A percentile compares a stretch with the other conserved stretches of the same genome.
phyloP scores from a whole-genome alignment of 2,329 filamentous ascomycete genomes.

The Exophiala aquamarina region DNA sequence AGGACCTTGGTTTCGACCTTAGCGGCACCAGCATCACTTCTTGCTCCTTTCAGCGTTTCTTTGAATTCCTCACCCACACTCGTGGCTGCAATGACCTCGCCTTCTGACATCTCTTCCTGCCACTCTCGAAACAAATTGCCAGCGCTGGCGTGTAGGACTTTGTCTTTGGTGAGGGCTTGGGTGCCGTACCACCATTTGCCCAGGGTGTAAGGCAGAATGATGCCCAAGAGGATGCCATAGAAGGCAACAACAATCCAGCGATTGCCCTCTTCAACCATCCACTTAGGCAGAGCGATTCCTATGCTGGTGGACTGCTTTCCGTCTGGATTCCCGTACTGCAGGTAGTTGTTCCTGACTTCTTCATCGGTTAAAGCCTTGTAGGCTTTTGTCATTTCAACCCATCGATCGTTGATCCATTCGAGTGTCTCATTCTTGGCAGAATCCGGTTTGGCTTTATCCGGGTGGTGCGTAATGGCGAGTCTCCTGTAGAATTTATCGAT shows the following conservation, averaged over 20 bases:
- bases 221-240: constrained; percentile 84
- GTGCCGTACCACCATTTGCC: constrained; percentile 99
- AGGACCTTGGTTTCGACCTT: constrained; percentile 81
- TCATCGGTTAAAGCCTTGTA: constrained; percentile 98
- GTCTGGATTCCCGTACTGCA: constrained; percentile 93
- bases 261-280: constrained; percentile 89
- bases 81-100: constrained; percentile 75
- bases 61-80: constrained; percentile 87
- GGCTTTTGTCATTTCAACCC: constrained; percentile 94
- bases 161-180: constrained; percentile 88
- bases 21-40: constrained; percentile 75
- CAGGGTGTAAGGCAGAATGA: constrained; percentile 87
- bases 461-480: constrained; percentile 83
- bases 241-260: constrained; percentile 92
- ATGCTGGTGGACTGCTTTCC: constrained; percentile 98
- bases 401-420: constrained; percentile 80
- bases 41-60: constrained; percentile 71
- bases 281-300: constrained; percentile 90
- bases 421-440: constrained; percentile 82
- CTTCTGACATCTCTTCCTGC: constrained; percentile 77
- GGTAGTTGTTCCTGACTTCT: constrained; percentile 93
- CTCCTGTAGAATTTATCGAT: constrained; percentile 91
- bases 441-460: constrained; percentile 87
- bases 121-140: constrained; percentile 95
- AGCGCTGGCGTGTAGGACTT: constrained; percentile 87